Evolutionary conservation across 1,139 yeast genomes (phyloP).

Genomic region (Taiozyma sp.): DNA sequence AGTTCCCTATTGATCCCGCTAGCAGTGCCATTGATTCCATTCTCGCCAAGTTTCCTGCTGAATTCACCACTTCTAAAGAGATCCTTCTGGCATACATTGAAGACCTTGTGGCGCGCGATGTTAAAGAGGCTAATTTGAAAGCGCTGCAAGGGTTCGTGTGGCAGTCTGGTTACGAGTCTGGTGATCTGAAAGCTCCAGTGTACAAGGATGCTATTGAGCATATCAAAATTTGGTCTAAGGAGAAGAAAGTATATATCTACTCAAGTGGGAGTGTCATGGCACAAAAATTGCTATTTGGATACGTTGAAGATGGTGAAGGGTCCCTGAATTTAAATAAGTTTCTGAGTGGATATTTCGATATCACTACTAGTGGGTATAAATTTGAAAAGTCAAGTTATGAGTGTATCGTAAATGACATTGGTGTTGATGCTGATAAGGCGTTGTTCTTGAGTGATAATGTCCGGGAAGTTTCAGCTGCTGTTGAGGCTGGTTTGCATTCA

Average conservation of each 20-base stretch:
- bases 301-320: constrained; percentile 40
- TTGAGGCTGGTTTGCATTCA: constrained; percentile 56
- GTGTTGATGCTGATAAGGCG: constrained; percentile 32
- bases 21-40: constrained; percentile 9
- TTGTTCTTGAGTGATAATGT: constrained; percentile 76
- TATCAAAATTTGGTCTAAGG: constrained; percentile 35
- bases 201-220: constrained; percentile 67
- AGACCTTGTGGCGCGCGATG: constrained; percentile 56
- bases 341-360: constrained; percentile 74
- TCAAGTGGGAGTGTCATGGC: constrained; percentile 93
- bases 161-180: constrained; percentile 72
- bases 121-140: constrained; percentile 77
- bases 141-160: constrained; percentile 81
- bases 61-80: constrained; percentile 25
- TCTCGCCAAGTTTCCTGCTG: constrained; percentile 25
- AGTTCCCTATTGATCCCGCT: constrained; percentile 30
- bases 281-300: constrained; percentile 69
- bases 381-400: constrained; percentile 52
- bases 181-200: constrained; percentile 74
- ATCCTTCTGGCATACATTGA: constrained; percentile 43
- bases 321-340: constrained; percentile 46
- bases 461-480: constrained; percentile 68
- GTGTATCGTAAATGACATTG: constrained; percentile 49
- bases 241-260: constrained; percentile 56
- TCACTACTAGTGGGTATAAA: constrained; percentile 79